Evolutionary conservation across 2,329 filamentous ascomycete genomes (phyloP), one percentile per base, ranked within the genome.

Genomic region (Pestalotiopsis sp.): DNA sequence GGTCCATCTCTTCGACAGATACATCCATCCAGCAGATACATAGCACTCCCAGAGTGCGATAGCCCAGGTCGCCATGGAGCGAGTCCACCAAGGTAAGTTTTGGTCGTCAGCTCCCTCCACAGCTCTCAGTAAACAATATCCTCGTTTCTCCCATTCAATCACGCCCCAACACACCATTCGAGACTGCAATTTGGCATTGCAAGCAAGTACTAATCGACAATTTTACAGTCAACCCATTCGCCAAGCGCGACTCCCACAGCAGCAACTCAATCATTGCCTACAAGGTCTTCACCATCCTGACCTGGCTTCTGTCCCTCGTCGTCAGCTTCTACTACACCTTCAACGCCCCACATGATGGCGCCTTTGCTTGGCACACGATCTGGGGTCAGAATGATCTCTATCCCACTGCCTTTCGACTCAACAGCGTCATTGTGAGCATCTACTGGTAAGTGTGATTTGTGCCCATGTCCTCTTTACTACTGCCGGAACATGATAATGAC

Each of bases 281-380:
- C 87, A 94, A 93, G 80, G 81, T 94, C 77, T 82, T 94, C 70
- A 93, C 93, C 3, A 86, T 91, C 58, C 70, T 94, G 64, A 91
- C 90, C 45, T 97, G 93, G 91, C 80, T 93, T 36, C 81, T 97
- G 59, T 88, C 93, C 52, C 83, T 96, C 67, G 79, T 93, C 74
- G 86, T 90, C 64, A 89, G 91, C 68, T 83, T 96, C 78, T 94
- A 93, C 84, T 97, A 96, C 80, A 88, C 88, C 63, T 81, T 91
- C 79, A 81, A 90, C 73, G 80, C 82, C 14, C 92, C 93, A 1
- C 81, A 86, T 66, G 90, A 93, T 80, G 89, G 89, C 73, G 80
- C 84, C 75, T 82, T 82, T 72, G 81, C 86, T 71, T 85, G 87
- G 70, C 85, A 87, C 71, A 90, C 87, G 69, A 93, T 97, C 78